Conservation (phyloP, 306 rosid species). For the Cucurbita pepo region DNA sequence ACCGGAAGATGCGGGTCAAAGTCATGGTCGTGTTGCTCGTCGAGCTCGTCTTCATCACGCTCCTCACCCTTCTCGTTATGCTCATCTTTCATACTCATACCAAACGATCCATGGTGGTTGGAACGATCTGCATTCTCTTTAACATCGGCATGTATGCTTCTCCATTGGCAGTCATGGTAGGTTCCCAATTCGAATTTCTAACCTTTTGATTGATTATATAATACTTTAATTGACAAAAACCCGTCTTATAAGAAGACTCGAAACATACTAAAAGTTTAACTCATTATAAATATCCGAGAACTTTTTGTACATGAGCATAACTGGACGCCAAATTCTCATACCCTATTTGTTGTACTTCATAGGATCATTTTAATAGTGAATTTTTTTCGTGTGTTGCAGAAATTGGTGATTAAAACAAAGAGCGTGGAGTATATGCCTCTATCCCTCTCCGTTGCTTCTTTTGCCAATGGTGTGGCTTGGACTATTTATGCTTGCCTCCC, state of each 20-base stretch:
- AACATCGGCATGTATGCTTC: constrained; percentile 88
- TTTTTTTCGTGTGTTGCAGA: constrained; percentile 19
- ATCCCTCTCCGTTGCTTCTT: constrained; percentile 45
- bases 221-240: no score
- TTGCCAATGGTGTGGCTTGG: constrained; percentile 79
- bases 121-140: constrained; percentile 42
- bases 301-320: no score
- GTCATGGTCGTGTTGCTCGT: constrained; percentile 17
- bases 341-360: no score
- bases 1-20: constrained; percentile 36
- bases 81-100: constrained; percentile 19
- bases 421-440: constrained; percentile 89
- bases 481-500: constrained; percentile 57
- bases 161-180: constrained; percentile 63
- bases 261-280: no score
- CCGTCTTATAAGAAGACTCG: no score
- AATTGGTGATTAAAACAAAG: constrained; percentile 65
- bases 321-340: no score
- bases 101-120: constrained; percentile 46
- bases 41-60: constrained; percentile 33
- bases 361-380: no score
- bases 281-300: no score
- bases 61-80: constrained; percentile 20
- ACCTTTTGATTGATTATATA: no score
- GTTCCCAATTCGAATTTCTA: background rate